phyloP scores from a whole-genome alignment of 768 basidiomycete genomes.

The Baorangia bicolor region DNA sequence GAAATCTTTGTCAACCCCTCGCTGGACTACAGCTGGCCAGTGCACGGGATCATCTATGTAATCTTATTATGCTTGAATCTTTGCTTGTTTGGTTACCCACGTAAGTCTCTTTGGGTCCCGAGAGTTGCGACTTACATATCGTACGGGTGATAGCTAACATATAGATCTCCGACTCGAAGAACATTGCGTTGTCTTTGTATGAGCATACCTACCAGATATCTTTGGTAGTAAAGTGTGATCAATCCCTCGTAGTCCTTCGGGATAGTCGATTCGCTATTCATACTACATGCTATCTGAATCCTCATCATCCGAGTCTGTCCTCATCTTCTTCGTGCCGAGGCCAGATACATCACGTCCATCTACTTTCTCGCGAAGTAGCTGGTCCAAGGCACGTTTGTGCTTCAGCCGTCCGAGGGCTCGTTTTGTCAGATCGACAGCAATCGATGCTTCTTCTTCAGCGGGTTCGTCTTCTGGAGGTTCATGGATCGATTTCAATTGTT shows the following conservation, averaged over 20 bases:
- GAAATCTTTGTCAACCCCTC: neutral
- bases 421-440: constrained; percentile 35
- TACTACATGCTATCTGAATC: neutral
- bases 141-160: too few relatives aligned
- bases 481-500: constrained; percentile 15
- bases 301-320: constrained; percentile 6
- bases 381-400: constrained; percentile 47
- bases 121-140: too few relatives aligned
- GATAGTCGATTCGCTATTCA: neutral
- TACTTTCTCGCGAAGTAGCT: constrained; percentile 15
- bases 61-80: neutral
- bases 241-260: neutral
- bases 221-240: neutral
- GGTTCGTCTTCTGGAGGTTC: constrained; percentile 13
- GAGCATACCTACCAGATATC: neutral
- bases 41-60: neutral
- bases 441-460: constrained; percentile 1
- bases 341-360: constrained; percentile 2
- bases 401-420: constrained; percentile 50
- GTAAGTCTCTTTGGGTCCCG: neutral
- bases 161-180: neutral
- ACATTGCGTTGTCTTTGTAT: neutral
- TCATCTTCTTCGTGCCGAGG: constrained; percentile 20
- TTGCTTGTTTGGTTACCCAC: neutral
- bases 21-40: neutral